Evolutionary conservation across 2,329 filamentous ascomycete species (phyloP).

Genomic region (Orbilia brochopaga): DNA sequence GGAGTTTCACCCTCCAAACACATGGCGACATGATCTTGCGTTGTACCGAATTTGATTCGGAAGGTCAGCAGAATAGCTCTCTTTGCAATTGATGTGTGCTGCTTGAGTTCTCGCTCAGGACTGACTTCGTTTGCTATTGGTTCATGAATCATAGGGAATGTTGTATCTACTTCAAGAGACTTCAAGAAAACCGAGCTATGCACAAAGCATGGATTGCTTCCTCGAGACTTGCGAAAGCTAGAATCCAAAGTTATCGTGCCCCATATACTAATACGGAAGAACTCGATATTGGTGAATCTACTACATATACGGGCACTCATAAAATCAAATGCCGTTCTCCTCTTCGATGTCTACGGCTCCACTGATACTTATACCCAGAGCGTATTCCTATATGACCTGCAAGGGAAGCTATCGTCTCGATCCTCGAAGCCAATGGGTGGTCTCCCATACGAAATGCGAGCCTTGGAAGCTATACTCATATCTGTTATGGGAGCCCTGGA

Average conservation of each 20-base stretch:
- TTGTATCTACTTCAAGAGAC: conserved; percentile 90
- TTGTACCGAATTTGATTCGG: conserved; percentile 93
- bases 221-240: conserved; percentile 95
- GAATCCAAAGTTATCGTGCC: conserved; percentile 87
- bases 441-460: conserved; percentile 93
- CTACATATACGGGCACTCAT: conserved; percentile 96
- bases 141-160: conserved; percentile 62
- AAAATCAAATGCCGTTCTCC: conserved; percentile 88
- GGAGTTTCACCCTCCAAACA: conserved; percentile 53
- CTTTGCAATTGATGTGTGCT: conserved; percentile 10
- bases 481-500: conserved; percentile 91
- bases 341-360: conserved; percentile 95
- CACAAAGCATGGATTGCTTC: conserved; percentile 91
- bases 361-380: conserved; percentile 94
- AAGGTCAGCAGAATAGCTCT: conserved; percentile 63
- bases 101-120: background rate
- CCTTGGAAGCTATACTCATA: conserved; percentile 91
- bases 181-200: conserved; percentile 98
- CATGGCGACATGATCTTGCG: conserved; percentile 63
- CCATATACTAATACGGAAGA: conserved; percentile 90
- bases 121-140: conserved; percentile 2
- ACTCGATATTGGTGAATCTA: conserved; percentile 91
- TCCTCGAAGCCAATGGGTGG: conserved; percentile 65
- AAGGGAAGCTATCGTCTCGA: conserved; percentile 74
- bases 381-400: conserved; percentile 95